These are phyloP conservation scores for Castanea sativa DNA, from an alignment of 306 rosid genomes.

Conservation along the genomic window DNA sequence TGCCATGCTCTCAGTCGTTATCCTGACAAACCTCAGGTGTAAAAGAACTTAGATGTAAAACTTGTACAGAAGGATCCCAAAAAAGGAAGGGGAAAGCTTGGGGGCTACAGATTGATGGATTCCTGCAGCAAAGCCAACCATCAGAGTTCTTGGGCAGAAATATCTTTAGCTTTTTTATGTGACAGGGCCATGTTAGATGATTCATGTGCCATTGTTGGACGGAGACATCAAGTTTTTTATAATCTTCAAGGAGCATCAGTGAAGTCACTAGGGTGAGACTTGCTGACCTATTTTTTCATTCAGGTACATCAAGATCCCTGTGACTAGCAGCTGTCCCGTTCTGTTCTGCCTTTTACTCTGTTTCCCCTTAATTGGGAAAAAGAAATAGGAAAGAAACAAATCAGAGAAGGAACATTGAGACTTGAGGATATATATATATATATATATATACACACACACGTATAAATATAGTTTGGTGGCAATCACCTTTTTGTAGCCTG, in stretches of 20 bases:
- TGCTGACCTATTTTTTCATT: not conserved
- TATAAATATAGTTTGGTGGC: constrained; percentile 27
- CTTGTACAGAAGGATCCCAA: constrained; percentile 27
- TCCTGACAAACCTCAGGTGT: constrained; percentile 26
- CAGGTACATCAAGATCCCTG: not conserved
- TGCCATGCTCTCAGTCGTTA: constrained; percentile 68
- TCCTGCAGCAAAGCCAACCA: not conserved
- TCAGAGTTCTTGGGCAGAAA: constrained; percentile 17
- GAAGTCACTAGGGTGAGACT: constrained; percentile 4
- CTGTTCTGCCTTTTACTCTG: constrained; percentile 16
- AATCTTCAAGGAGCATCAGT: not conserved
- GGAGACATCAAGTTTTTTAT: not conserved
- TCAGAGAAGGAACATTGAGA: constrained; percentile 12
- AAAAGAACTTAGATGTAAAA: constrained; percentile 7
- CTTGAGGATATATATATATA: constrained; percentile 23
- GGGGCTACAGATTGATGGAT: not conserved
- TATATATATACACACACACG: not conserved
- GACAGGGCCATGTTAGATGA: constrained; percentile 16
- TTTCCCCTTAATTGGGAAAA: constrained; percentile 6
- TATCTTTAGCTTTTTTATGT: not conserved
- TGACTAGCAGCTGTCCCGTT: constrained; percentile 4
- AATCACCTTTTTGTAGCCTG: constrained; percentile 45
- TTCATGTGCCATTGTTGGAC: constrained; percentile 7
- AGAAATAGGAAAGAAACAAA: constrained; percentile 8
- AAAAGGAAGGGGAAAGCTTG: constrained; percentile 20